A percentile compares a stretch with the other conserved stretches of the same genome.
phyloP scores from a whole-genome alignment of 768 basidiomycete species.

The Kwoniella sp. region DNA sequence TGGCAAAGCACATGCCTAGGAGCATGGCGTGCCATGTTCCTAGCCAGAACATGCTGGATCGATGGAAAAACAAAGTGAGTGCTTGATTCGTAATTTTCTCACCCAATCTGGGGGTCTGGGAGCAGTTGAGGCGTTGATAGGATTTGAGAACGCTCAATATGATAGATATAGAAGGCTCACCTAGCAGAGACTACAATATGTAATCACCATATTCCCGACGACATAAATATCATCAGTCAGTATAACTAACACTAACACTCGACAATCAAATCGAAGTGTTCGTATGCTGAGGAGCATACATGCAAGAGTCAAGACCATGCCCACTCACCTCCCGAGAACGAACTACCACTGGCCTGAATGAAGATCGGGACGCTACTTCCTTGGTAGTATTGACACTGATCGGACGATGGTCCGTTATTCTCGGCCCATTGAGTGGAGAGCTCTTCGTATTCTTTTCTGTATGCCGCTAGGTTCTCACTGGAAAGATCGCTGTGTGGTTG shows the following conservation, averaged over 20 bases:
- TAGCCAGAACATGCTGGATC: conserved; percentile 30
- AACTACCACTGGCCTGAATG: conserved; percentile 7
- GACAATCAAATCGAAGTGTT: no score
- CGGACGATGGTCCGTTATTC: conserved; percentile 21
- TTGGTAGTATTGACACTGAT: conserved; percentile 31
- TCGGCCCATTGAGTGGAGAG: conserved; percentile 4
- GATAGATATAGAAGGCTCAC: no score
- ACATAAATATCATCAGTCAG: no score
- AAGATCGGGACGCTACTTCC: conserved; percentile 23
- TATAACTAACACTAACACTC: no score
- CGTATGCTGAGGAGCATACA: no score
- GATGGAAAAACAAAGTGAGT: background rate
- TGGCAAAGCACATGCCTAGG: conserved; percentile 35
- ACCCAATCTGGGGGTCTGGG: no score
- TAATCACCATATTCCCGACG: no score
- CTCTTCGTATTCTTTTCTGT: conserved; percentile 20
- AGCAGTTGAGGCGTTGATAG: no score
- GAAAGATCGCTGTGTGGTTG: conserved; percentile 12
- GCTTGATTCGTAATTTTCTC: background rate
- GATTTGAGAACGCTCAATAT: no score
- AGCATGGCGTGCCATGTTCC: conserved; percentile 37
- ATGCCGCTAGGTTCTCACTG: conserved; percentile 6
- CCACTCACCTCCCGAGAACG: conserved; percentile 28
- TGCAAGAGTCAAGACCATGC: no score
- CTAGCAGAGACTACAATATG: no score